Conservation (phyloP, 768 basidiomycete species). For the Dictyophora rubrovolvata region DNA sequence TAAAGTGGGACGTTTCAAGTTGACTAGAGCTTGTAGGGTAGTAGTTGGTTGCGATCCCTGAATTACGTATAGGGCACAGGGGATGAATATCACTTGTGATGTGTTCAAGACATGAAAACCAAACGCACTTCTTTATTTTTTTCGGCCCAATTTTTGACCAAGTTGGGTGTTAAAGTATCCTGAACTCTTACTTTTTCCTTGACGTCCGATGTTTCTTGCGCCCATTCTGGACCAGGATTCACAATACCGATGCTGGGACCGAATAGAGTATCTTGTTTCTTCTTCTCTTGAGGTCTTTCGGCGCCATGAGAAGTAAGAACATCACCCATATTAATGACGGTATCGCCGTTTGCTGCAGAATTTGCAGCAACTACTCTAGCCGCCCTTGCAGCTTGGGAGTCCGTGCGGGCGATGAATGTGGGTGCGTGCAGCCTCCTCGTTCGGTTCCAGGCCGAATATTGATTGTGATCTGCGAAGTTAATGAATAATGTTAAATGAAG, state of each 20-base stretch:
- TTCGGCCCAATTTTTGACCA: slow-evolving; percentile 75
- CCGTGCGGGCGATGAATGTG: slow-evolving; percentile 42
- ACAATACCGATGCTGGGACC: slow-evolving; percentile 84
- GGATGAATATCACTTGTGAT: background rate
- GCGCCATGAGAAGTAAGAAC: slow-evolving; percentile 11
- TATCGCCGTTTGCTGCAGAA: slow-evolving; percentile 17
- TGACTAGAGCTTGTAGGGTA: slow-evolving; percentile 88
- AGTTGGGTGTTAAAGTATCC: slow-evolving; percentile 72
- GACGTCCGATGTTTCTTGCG: slow-evolving; percentile 27
- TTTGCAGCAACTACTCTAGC: slow-evolving; percentile 39
- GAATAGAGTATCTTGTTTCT: slow-evolving; percentile 74
- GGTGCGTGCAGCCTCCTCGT: slow-evolving; percentile 41
- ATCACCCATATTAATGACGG: slow-evolving; percentile 25
- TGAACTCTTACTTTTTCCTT: slow-evolving; percentile 44
- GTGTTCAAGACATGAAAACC: slow-evolving; percentile 3
- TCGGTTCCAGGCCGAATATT: slow-evolving; percentile 50
- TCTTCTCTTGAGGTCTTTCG: slow-evolving; percentile 24
- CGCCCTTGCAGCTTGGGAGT: slow-evolving; percentile 36
- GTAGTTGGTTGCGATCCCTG: slow-evolving; percentile 83
- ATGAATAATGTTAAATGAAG: background rate
- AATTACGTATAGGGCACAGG: slow-evolving; percentile 4
- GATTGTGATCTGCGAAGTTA: slow-evolving; percentile 32
- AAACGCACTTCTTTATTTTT: slow-evolving; percentile 73
- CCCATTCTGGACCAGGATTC: slow-evolving; percentile 61
- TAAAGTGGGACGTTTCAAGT: slow-evolving; percentile 84